Evolutionary conservation across 1,139 yeast genomes (phyloP), one percentile per base, ranked within the genome.

Genomic region (Taphrina deformans): DNA sequence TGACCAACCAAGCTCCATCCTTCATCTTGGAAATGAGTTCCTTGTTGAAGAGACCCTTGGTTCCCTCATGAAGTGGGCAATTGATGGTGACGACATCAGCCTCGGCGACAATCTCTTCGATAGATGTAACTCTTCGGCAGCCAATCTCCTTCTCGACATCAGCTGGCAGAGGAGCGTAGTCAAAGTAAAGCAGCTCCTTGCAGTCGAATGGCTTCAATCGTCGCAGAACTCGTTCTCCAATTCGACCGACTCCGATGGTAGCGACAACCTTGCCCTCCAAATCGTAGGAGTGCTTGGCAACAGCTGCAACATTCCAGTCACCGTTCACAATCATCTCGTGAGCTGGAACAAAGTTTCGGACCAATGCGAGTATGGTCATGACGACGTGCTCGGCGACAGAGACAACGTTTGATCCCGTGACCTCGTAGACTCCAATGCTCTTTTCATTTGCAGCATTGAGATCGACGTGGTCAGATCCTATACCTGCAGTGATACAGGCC

Each of bases 371-470:
- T 71, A 88, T 88, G 60, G 89, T 85, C 88, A 88, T 85, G 60
- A 88, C 75, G 52, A 84, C 93, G 72, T 88, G 95, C 76, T 88
- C 96, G 9, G 95, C 92, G 52, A 88, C 95, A 3, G 92, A 86
- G 26, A 81, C 83, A 58, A 88, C 92, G 73, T 88, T 88, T 63
- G 92, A 86, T 4, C 95, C 95, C 40, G 96, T 88, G 65, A 88
- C 95, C 77, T 88, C 95, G 62, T 85, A 78, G 24, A 88, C 95
- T 18, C 88, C 81, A 72, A 88, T 83, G 69, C 80, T 78, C 66
- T 77, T 75, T 72, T 83, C 83, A 75, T 87, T 86, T 70, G 91
- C 90, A 70, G 89, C 89, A 70, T 81, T 81, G 72, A 88, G 80
- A 72, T 88, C 95, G 69, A 88, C 80, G 75, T 88, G 95, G 75